phyloP scores from a whole-genome alignment of 305 asterid species.

The Nicotiana rustica region DNA sequence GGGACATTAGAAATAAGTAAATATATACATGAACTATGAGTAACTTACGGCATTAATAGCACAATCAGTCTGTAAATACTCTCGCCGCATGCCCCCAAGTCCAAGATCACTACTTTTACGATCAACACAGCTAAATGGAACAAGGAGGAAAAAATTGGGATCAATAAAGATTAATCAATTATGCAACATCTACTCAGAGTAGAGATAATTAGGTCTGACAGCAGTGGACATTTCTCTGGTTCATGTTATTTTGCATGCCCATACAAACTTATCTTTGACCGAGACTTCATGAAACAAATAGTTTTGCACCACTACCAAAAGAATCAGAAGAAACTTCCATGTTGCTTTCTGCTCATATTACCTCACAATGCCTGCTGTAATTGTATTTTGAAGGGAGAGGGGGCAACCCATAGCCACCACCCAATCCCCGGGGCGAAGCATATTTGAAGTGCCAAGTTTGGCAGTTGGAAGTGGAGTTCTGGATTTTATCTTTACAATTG shows the following conservation, averaged over 20 bases:
- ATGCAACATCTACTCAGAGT: neutral
- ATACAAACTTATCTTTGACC: neutral
- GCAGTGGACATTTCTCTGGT: neutral
- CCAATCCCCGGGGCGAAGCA: constrained; percentile 97
- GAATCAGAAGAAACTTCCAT: neutral
- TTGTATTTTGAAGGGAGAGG: constrained; percentile 83
- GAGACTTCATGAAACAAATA: neutral
- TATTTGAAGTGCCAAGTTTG: constrained; percentile 80
- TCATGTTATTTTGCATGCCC: neutral
- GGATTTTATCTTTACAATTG: constrained; percentile 78
- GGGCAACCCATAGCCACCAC: constrained; percentile 96
- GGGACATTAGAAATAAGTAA: neutral
- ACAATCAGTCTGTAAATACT: constrained; percentile 91
- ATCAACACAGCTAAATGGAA: constrained; percentile 74
- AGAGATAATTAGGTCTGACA: neutral
- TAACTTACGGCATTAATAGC: constrained; percentile 74
- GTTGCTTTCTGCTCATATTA: constrained; percentile 36
- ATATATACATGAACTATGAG: constrained; percentile 23
- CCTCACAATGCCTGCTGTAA: constrained; percentile 96
- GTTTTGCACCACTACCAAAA: neutral
- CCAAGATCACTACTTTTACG: constrained; percentile 96
- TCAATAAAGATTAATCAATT: neutral
- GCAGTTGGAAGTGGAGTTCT: constrained; percentile 87
- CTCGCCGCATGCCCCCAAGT: constrained; percentile 84
- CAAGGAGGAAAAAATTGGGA: constrained; percentile 6